Percentiles rank a stretch among this genome's conserved stretches.
Evolutionary conservation across 192 early-diverging fungal species (phyloP).

Genomic region (Podila epicladia): DNA sequence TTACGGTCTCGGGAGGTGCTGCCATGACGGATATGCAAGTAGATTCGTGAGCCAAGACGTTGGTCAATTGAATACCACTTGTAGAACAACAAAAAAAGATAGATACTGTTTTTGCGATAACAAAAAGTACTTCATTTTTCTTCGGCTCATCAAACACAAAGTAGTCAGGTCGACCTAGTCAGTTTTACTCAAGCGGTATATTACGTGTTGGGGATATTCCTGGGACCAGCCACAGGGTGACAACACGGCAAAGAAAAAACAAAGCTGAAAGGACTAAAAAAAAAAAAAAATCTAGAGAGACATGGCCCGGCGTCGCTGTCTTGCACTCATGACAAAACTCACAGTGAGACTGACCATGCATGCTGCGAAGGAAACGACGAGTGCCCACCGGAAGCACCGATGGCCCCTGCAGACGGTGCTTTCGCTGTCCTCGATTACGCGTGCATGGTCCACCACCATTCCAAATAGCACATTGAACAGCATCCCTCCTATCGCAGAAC

Average conservation of each 20-base stretch:
- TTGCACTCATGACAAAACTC: slow-evolving; percentile 2
- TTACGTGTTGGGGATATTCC: too few relatives aligned
- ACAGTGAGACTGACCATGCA: slow-evolving; percentile 16
- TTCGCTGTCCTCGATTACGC: slow-evolving; percentile 10
- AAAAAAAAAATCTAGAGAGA: neutral
- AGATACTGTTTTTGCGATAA: too few relatives aligned
- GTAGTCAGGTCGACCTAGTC: too few relatives aligned
- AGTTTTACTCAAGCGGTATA: too few relatives aligned
- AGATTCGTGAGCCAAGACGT: neutral
- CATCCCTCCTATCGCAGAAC: slow-evolving; percentile 42
- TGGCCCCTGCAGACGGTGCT: slow-evolving; percentile 24
- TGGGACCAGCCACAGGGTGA: too few relatives aligned
- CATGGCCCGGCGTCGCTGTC: slow-evolving; percentile 7
- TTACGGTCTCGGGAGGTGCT: neutral
- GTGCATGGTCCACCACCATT: slow-evolving; percentile 31
- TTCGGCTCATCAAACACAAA: too few relatives aligned
- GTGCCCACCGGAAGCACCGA: slow-evolving; percentile 31
- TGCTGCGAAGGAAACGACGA: slow-evolving; percentile 22
- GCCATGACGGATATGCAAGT: neutral
- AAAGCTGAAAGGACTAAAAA: neutral
- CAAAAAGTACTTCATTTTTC: too few relatives aligned
- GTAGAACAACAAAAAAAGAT: too few relatives aligned
- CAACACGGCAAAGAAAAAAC: neutral
- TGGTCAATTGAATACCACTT: too few relatives aligned
- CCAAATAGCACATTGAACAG: slow-evolving; percentile 45